Evolutionary conservation across 495 filamentous ascomycete species (phyloP), one percentile per base, ranked within the genome.

Genomic region (Trichoderma reesei): DNA sequence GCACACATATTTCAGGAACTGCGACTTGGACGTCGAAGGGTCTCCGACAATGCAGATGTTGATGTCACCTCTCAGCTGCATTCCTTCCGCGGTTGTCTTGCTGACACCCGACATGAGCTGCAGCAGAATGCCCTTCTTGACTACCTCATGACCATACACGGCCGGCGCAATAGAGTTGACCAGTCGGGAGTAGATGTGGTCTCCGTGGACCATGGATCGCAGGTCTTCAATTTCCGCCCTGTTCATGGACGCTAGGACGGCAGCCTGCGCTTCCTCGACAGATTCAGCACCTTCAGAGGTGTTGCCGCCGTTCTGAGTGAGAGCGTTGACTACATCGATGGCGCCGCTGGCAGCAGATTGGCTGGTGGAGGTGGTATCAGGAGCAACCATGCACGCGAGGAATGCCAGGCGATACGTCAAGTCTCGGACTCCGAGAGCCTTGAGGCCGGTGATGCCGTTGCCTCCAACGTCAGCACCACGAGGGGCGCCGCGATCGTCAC

Each of bases 41-140:
- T 99, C 94, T 67, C 94, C 94, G 63, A 99, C 95, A 70, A 99
- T 91, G 73, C 94, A 99, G 67, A 99, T 92, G 73, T 99, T 99
- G 80, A 99, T 90, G 73, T 99, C 94, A 69, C 94, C 94, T 79
- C 94, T 84, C 33, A 99, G 83, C 63, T 89, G 85, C 89, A 99
- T 90, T 63, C 90, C 92, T 77, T 99, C 94, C 4, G 88, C 83
- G 0, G 92, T 92, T 2, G 85, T 86, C 74, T 99, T 99, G 75
- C 84, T 83, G 11, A 99, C 90, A 76, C 94, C 94, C 5, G 90
- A 88, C 81, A 98, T 90, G 59, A 98, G 78, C 73, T 98, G 94
- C 33, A 99, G 79, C 3, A 99, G 84, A 10, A 99, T 78, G 26
- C 94, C 94, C 72, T 99, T 99, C 78, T 99, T 99, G 68, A 99